phyloP scores from a whole-genome alignment of 202 grass and related monocot species.

The Panicum virgatum region DNA sequence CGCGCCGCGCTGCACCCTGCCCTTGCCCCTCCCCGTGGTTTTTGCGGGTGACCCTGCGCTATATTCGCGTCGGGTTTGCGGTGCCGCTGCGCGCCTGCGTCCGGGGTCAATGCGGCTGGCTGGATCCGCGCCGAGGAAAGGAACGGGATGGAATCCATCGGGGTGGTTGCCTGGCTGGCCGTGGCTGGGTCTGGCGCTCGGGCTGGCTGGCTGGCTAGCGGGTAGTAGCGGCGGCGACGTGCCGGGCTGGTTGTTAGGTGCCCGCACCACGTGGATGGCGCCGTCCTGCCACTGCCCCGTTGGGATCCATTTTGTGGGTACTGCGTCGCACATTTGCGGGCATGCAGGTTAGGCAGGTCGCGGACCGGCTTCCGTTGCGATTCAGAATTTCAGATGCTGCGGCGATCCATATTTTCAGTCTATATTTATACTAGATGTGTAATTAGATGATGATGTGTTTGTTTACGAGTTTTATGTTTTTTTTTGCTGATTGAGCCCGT shows the following conservation, averaged over 20 bases:
- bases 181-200: not conserved
- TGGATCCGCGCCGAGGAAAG: not conserved
- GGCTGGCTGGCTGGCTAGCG: not conserved
- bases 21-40: not conserved
- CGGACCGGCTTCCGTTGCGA: too few relatives aligned
- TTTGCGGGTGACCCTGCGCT: not conserved
- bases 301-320: not conserved
- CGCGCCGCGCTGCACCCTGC: not conserved
- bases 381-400: not conserved
- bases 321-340: not conserved
- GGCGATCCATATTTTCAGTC: not conserved
- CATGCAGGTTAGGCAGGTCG: not conserved
- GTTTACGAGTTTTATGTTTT: not conserved
- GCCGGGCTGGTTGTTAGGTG: constrained; percentile 28
- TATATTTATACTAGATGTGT: too few relatives aligned
- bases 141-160: not conserved
- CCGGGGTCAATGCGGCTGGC: constrained; percentile 11
- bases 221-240: not conserved
- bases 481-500: not conserved
- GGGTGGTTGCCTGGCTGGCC: constrained; percentile 8
- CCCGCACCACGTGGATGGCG: constrained; percentile 33
- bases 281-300: not conserved
- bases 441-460: not conserved
- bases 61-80: constrained; percentile 20
- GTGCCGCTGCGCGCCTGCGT: too few relatives aligned